Conservation (phyloP, 140 eudicot species). For the Senecio squalidus region DNA sequence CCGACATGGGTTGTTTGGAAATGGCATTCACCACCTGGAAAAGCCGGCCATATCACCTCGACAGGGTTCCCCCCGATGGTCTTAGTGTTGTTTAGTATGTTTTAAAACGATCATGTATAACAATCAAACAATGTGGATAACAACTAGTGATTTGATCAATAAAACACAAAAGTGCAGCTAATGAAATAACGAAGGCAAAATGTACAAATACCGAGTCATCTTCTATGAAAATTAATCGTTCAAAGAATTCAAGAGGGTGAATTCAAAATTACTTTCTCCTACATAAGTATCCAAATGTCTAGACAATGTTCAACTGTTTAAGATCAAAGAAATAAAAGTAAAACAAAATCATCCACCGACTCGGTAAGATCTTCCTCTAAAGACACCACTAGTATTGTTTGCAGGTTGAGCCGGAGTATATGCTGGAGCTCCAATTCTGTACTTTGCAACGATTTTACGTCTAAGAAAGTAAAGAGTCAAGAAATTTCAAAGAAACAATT, state of each 20-base stretch:
- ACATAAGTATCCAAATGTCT: background rate
- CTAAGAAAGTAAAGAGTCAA: constrained; percentile 40
- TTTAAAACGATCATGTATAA: too few relatives aligned
- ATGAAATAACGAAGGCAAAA: background rate
- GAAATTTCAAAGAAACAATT: constrained; percentile 12
- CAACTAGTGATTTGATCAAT: background rate
- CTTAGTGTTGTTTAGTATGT: too few relatives aligned
- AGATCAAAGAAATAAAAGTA: constrained; percentile 14
- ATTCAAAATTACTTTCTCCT: background rate
- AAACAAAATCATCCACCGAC: constrained; percentile 37
- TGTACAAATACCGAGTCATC: constrained; percentile 1
- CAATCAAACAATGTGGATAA: too few relatives aligned
- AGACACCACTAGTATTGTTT: constrained; percentile 34
- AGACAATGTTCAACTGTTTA: background rate
- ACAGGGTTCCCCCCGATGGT: too few relatives aligned
- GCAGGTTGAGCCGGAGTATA: constrained; percentile 28
- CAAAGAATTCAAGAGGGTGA: background rate
- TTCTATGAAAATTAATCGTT: background rate
- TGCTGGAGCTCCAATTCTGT: constrained; percentile 62
- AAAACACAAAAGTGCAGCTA: background rate
- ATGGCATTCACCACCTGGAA: too few relatives aligned
- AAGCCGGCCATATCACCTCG: too few relatives aligned
- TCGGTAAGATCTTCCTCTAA: constrained; percentile 78
- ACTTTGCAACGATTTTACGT: constrained; percentile 58
- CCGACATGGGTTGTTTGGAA: too few relatives aligned